Conservation (phyloP, 2,329 filamentous ascomycete species). For the Colletotrichum aenigma region DNA sequence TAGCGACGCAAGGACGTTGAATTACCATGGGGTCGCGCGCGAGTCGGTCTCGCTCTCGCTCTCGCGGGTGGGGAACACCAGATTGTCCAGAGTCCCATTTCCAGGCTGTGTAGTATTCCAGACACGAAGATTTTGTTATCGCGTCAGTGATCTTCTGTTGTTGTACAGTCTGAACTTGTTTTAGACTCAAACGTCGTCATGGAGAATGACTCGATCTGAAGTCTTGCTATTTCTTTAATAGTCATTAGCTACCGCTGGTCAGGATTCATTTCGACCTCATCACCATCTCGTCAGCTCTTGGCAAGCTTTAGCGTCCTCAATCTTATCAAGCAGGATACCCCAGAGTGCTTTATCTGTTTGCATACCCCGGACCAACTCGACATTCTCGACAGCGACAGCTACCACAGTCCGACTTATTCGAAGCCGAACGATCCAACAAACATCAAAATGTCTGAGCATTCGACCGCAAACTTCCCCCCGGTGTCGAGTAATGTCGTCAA, state of each 20-base stretch:
- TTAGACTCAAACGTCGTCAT: not conserved
- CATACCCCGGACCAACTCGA: not conserved
- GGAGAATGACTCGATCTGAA: constrained; percentile 1
- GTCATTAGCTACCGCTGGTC: not conserved
- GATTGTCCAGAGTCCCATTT: not conserved
- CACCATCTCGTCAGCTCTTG: not conserved
- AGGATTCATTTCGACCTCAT: not conserved
- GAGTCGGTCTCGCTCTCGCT: constrained; percentile 13
- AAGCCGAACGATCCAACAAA: not conserved
- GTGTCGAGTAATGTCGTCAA: constrained; percentile 9
- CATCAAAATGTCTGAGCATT: not conserved
- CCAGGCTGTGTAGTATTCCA: constrained; percentile 1
- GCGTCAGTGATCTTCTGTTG: not conserved
- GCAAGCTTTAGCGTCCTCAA: not conserved
- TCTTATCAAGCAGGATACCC: not conserved
- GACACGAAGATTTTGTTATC: not conserved
- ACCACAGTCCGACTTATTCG: not conserved
- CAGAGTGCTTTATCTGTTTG: not conserved
- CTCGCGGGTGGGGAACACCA: not conserved
- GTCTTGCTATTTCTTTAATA: not conserved
- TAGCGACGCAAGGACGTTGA: not conserved
- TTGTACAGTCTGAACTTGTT: not conserved
- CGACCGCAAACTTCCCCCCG: not conserved
- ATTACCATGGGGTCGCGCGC: not conserved
- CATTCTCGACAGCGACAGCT: not conserved